Percentiles rank a stretch among this genome's conserved stretches.
Conservation (phyloP, 225 moss, liverwort and hornwort genomes). For the Marchantia paleacea region DNA sequence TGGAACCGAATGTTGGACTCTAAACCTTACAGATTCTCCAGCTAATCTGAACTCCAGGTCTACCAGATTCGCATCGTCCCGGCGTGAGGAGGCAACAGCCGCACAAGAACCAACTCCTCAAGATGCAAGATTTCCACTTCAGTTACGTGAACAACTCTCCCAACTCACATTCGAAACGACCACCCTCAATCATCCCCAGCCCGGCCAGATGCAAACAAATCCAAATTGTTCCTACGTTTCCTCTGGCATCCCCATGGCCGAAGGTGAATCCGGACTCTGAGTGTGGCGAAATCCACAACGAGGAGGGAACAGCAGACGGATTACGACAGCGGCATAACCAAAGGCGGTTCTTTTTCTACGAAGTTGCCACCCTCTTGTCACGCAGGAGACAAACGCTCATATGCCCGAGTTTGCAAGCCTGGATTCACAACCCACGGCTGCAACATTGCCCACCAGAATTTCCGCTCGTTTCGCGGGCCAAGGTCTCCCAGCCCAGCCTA, state of each 20-base stretch:
- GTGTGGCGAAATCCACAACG: not conserved
- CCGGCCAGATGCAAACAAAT: not conserved
- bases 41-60: not conserved
- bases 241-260: not conserved
- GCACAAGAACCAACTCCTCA: not conserved
- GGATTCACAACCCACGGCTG: not conserved
- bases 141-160: not conserved
- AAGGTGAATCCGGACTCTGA: not conserved
- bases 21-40: not conserved
- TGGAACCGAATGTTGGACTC: not conserved
- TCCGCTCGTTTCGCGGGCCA: not conserved
- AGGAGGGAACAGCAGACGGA: not conserved
- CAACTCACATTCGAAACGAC: not conserved
- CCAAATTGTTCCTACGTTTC: not conserved
- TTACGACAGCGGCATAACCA: not conserved
- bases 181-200: not conserved
- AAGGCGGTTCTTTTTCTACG: not conserved
- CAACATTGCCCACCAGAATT: not conserved
- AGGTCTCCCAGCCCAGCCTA: not conserved
- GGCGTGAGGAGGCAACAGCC: not conserved
- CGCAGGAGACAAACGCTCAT: not conserved
- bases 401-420: not conserved
- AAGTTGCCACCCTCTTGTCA: not conserved
- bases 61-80: not conserved
- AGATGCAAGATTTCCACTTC: not conserved